Percentiles rank a stretch among this genome's conserved stretches.
Conservation (phyloP, 192 early-diverging fungal genomes). For the Linnemannia elongata region DNA sequence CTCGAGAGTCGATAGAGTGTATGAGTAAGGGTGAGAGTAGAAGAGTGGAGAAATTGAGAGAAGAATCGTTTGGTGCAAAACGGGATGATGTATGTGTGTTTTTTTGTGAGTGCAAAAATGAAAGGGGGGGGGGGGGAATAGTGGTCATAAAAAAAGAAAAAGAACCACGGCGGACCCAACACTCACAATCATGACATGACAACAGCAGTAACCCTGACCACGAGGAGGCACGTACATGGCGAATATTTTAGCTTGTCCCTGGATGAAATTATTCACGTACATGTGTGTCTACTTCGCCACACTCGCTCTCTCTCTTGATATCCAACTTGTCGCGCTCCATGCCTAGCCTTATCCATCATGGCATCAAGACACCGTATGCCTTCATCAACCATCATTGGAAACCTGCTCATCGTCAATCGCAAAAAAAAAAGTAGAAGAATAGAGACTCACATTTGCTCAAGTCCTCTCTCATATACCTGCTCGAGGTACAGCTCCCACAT, state of each 20-base stretch:
- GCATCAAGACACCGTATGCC: no score
- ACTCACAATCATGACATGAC: neutral
- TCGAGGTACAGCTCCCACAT: neutral
- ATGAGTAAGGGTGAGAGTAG: neutral
- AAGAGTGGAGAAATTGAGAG: neutral
- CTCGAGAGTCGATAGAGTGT: neutral
- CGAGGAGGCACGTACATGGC: neutral
- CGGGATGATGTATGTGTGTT: neutral
- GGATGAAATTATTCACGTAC: neutral
- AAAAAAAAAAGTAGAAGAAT: neutral
- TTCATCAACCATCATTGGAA: neutral
- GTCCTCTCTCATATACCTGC: neutral
- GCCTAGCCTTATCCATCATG: no score
- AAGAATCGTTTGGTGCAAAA: neutral
- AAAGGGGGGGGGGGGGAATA: neutral
- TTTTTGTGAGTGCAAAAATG: neutral
- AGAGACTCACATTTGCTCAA: neutral
- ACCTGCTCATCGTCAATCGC: neutral
- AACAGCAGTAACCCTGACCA: neutral
- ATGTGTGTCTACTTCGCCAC: conserved; percentile 3
- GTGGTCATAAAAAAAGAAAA: neutral
- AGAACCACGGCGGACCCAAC: neutral
- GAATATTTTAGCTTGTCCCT: neutral
- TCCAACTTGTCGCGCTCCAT: no score
- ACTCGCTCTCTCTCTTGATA: neutral